A percentile compares a stretch with the other conserved stretches of the same genome.
Conservation (phyloP, 352 stramenopile genomes). For the Pythium biforme region DNA sequence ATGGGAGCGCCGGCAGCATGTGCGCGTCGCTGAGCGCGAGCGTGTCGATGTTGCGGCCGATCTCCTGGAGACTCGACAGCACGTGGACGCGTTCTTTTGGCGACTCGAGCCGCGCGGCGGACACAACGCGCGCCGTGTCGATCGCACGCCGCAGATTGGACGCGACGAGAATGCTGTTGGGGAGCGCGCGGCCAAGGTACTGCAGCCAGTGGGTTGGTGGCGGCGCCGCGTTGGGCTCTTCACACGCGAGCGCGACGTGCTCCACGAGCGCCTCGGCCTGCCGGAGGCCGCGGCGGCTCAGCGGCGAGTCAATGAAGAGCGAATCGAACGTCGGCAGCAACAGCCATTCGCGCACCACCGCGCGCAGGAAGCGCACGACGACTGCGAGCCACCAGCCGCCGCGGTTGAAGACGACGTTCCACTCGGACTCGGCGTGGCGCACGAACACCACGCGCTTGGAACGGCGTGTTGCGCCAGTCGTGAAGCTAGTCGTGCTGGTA, state of each 20-base stretch:
- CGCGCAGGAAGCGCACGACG: constrained; percentile 47
- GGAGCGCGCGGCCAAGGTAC: constrained; percentile 47
- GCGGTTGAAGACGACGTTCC: constrained; percentile 89
- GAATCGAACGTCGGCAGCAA: constrained; percentile 67
- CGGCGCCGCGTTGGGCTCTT: constrained; percentile 15
- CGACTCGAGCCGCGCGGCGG: constrained; percentile 51
- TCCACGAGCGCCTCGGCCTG: constrained; percentile 59
- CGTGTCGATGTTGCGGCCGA: constrained; percentile 84
- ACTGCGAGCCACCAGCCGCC: constrained; percentile 40
- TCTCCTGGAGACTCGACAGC: constrained; percentile 80
- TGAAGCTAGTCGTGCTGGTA: background rate
- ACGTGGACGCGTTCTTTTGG: constrained; percentile 72
- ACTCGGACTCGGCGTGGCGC: constrained; percentile 86
- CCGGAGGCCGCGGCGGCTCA: constrained; percentile 56
- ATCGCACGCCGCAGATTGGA: constrained; percentile 80
- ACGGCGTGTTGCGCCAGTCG: constrained; percentile 1
- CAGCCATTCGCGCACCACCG: constrained; percentile 65
- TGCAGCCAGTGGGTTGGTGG: constrained; percentile 31
- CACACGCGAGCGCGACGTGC: constrained; percentile 35
- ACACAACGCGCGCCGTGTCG: constrained; percentile 77
- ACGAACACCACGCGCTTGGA: constrained; percentile 79
- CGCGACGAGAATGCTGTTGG: constrained; percentile 58
- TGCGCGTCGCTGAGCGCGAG: constrained; percentile 68
- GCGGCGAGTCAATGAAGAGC: constrained; percentile 82
- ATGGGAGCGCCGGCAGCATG: constrained; percentile 34